Percentiles rank a stretch among this genome's conserved stretches.
These are phyloP conservation scores for Gossypium raimondii DNA, from an alignment of 345 rosid species.

Conservation along the genomic window DNA sequence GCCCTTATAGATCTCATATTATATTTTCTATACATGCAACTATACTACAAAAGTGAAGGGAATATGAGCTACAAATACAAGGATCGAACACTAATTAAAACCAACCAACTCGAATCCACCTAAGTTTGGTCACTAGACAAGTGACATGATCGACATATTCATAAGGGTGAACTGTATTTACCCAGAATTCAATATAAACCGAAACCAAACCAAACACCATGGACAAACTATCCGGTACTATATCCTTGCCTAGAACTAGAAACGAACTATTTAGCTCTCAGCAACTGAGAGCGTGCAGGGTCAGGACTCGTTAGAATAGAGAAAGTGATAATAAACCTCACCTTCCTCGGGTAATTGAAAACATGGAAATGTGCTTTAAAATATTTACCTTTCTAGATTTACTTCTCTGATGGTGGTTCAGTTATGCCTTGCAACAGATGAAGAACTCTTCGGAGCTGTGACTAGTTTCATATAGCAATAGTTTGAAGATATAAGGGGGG, in stretches of 20 bases:
- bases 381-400: not conserved
- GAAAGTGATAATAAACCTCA: conserved; percentile 61
- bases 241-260: not conserved
- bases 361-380: not conserved
- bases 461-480: not conserved
- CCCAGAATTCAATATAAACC: not conserved
- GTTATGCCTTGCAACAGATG: not conserved
- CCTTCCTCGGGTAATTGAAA: not conserved
- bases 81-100: too few relatives aligned
- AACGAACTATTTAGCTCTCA: not conserved
- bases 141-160: too few relatives aligned
- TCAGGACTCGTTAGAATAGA: conserved; percentile 44
- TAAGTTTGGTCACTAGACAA: too few relatives aligned
- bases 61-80: too few relatives aligned
- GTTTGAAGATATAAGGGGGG: not conserved
- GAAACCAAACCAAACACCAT: not conserved
- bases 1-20: too few relatives aligned
- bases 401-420: not conserved
- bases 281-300: not conserved
- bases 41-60: too few relatives aligned
- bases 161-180: too few relatives aligned
- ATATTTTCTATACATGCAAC: too few relatives aligned
- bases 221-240: not conserved
- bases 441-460: not conserved
- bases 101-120: too few relatives aligned